Evolutionary conservation across 805 yeast genomes (phyloP), one percentile per base, ranked within the genome.

Genomic region (Zygosaccharomyces siamensis): DNA sequence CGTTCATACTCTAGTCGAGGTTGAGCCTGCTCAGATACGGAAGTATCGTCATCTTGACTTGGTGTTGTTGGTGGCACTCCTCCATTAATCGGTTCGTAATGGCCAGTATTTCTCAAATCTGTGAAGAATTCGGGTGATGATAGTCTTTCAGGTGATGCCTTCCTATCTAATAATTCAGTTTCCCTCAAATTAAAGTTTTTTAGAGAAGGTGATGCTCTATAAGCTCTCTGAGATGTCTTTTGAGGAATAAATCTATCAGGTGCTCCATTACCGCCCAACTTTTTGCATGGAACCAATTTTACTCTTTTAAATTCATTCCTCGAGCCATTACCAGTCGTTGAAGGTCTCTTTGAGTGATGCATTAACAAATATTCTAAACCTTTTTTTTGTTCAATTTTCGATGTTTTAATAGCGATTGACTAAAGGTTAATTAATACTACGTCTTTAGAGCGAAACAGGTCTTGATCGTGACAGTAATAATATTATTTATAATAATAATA

Each of bases 171-270:
- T 20, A 56, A 49, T 30, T 48, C 54, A 4, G 49, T 32, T 11
- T 46, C 49, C 7, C 48, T 49, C n/a, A 54, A 37, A 39, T 52
- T 51, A 41, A 55, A 51, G 5, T 39, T 44, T 31, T 53, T 57
- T 35, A 58, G 47, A n/a, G 52, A 45, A 3, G 59, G 52, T 3
- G 56, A 51, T 1, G 68, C 56, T 33, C 56, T 57, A 48, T 59
- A 66, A 0, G 62, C 64, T 12, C 52, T 57, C 11, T 53, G 64
- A 1, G 69, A 71, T 7, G 71, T 57, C 11, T 43, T 46, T 3
- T 62, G 56, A 3, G 77, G 76, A 18, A 73, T 72, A 50, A 63
- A 72, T 44, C 77, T 61, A 51, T 73, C 77, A 55, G 62, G 30
- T 3, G 37, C 37, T 2, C 50, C 49, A n/a, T 32, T 45, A 47